Evolutionary conservation across 352 stramenopile genomes (phyloP), one percentile per base, ranked within the genome.

Genomic region (Pythium rishiriense): DNA sequence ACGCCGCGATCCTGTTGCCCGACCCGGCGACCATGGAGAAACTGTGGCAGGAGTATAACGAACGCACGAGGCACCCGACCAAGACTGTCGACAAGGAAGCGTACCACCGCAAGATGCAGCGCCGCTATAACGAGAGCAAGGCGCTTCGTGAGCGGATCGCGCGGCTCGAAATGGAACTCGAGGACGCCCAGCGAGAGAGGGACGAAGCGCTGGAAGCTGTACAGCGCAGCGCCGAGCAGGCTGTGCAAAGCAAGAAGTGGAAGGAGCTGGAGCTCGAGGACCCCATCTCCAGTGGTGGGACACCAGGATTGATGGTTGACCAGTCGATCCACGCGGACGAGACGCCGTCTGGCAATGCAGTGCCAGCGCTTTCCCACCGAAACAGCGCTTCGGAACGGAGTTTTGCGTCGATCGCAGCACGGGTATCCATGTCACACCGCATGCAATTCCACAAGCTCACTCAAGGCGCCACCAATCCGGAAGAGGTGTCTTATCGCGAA

Each of bases 81-180:
- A 74, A 70, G 72, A 70, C 70, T 26, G 53, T 89, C 11, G 75
- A 90, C 63, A 67, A 64, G 6, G 63, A 85, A 9, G 54, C 69
- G 7, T 91, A 93, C 45, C 84, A 93, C 12, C 78, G 80, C 28
- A 85, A 85, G 58, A 88, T 91, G 81, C 78, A 93, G 28, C 76
- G 64, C 25, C 81, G 83, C 9, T 90, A 93, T 66, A 83, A 72
- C 42, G 82, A 91, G 31, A 73, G 76, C 29, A 79, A 83, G 35
- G 58, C 56, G 0, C 54, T 93, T 10, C 83, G 83, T 1, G 80
- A 90, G 25, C 73, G 75, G 0, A 73, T 90, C 22, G 60, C 37
- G 1, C 58, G 73, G 17, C 56, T 93, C 0, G 77, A 91, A 60
- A 70, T 64, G 33, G 76, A 83, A 12, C 56, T 91, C 4, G 57